Base-by-base conservation (phyloP, 2,329 filamentous ascomycete genomes). In the Daldinia sp. region DNA sequence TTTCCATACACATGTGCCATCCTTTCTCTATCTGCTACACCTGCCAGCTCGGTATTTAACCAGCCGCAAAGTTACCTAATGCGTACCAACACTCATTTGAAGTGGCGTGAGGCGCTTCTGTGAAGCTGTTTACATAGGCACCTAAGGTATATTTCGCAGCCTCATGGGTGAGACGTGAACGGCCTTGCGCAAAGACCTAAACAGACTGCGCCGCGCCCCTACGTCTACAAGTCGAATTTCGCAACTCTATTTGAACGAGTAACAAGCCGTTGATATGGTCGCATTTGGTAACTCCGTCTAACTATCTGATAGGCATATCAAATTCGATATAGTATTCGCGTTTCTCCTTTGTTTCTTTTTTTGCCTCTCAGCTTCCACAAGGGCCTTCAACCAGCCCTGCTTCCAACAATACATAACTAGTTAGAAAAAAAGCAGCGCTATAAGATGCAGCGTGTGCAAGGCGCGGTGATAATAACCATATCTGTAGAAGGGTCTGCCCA, bases 171-270 rank as follows among this genome's bases (percentile, higher is more conserved):
- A 50, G 44, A 50, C 44, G 44, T 28, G 44, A 50, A 50, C 13
- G 26, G 53, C 13, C 30, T 10, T 23, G 20, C 48, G 54, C 50
- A 42, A 37, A 30, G 37, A 44, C 39, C 13, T 35, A 3, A 18
- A 28, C 20, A 12, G 18, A 35, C 60, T 57, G 55, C 18, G 55
- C 60, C 56, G 15, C 46, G 51, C 35, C 42, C 50, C 53, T 51
- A 61, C 51, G 39, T 35, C 46, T 5, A 51, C 39, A 30, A 13
- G 5, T 30, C 39, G 35, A 48, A 63, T 53, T 63, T 51, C 48
- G 65, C 60, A 55, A 48, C 56, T 60, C 28, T 53, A 63, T 60
- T 44, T 57, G 55, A 57, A 50, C 23, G 23, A n/a, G 26, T 15
- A 5, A 3, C 12, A 50, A 50, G 44, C 12, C 4, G 28, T 12